These are phyloP conservation scores for Cephaloascus fragrans DNA, from an alignment of 805 yeast species.

Conservation along the genomic window DNA sequence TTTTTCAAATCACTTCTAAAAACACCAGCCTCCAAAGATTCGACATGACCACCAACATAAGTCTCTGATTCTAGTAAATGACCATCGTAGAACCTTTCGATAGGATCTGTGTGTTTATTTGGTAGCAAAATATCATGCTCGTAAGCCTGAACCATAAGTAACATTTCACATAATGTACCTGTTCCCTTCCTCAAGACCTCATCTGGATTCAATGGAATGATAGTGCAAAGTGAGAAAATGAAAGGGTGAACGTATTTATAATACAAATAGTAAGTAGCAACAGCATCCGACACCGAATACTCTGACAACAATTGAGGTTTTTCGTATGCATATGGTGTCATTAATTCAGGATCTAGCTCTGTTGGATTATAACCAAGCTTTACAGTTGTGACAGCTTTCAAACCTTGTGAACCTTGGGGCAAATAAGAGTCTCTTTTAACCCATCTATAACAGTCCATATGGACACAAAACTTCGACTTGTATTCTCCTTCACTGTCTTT, in stretches of 20 bases:
- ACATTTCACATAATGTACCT: constrained; percentile 97
- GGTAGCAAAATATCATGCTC: constrained; percentile 70
- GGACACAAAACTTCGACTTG: constrained; percentile 85
- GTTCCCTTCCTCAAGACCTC: constrained; percentile 95
- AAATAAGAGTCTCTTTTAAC: constrained; percentile 94
- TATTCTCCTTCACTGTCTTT: constrained; percentile 86
- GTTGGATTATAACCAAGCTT: constrained; percentile 94
- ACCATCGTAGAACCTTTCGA: constrained; percentile 92
- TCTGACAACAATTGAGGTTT: constrained; percentile 89
- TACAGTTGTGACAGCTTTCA: constrained; percentile 94
- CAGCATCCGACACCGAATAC: constrained; percentile 98
- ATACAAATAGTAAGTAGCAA: constrained; percentile 92
- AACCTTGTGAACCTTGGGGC: constrained; percentile 98
- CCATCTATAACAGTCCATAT: constrained; percentile 98
- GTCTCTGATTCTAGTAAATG: constrained; percentile 92
- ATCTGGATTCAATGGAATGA: constrained; percentile 93
- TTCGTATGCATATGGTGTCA: constrained; percentile 96
- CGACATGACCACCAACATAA: constrained; percentile 98
- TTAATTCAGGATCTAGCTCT: constrained; percentile 92
- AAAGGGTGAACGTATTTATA: constrained; percentile 97
- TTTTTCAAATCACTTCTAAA: constrained; percentile 80
- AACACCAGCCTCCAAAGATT: constrained; percentile 95
- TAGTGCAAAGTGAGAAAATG: constrained; percentile 89
- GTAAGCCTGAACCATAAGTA: constrained; percentile 93
- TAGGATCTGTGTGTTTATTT: constrained; percentile 87